Percentiles rank a stretch among this genome's conserved stretches.
Conservation (phyloP, 108 stramenopile species). For the Skeletonema menzelii region DNA sequence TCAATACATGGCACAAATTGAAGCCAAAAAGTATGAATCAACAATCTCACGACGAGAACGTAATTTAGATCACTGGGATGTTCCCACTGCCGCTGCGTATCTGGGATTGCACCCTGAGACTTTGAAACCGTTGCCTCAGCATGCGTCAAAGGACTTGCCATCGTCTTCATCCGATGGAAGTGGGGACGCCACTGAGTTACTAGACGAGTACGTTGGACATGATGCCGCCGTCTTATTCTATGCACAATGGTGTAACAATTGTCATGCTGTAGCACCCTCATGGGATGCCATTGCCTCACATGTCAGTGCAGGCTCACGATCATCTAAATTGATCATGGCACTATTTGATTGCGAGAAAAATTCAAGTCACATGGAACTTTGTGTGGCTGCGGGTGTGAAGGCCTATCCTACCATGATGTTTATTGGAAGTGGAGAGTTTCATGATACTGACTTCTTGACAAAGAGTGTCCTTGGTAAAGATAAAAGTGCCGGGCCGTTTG, state of each 20-base stretch:
- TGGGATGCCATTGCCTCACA: constrained; percentile 71
- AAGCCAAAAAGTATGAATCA: constrained; percentile 39
- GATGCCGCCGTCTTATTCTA: constrained; percentile 87
- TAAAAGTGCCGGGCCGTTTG: constrained; percentile 47
- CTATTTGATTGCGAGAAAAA: constrained; percentile 80
- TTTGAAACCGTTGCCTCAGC: constrained; percentile 30
- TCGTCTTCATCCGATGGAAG: neutral
- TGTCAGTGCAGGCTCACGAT: constrained; percentile 57
- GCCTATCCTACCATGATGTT: constrained; percentile 82
- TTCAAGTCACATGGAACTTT: constrained; percentile 53
- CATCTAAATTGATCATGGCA: constrained; percentile 68
- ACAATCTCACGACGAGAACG: constrained; percentile 58
- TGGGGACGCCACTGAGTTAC: neutral
- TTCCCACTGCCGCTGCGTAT: constrained; percentile 75
- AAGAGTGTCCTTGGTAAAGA: constrained; percentile 43
- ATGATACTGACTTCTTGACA: constrained; percentile 59
- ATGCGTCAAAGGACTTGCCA: neutral
- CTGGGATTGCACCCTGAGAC: constrained; percentile 58
- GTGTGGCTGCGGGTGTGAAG: constrained; percentile 47
- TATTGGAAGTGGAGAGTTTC: constrained; percentile 64
- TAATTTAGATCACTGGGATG: constrained; percentile 82
- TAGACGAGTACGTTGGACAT: constrained; percentile 53
- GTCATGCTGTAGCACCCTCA: constrained; percentile 66
- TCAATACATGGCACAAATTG: constrained; percentile 31
- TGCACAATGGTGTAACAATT: constrained; percentile 73